These are phyloP conservation scores for Amorphotheca resinae DNA, from an alignment of 495 filamentous ascomycete genomes.

Conservation along the genomic window DNA sequence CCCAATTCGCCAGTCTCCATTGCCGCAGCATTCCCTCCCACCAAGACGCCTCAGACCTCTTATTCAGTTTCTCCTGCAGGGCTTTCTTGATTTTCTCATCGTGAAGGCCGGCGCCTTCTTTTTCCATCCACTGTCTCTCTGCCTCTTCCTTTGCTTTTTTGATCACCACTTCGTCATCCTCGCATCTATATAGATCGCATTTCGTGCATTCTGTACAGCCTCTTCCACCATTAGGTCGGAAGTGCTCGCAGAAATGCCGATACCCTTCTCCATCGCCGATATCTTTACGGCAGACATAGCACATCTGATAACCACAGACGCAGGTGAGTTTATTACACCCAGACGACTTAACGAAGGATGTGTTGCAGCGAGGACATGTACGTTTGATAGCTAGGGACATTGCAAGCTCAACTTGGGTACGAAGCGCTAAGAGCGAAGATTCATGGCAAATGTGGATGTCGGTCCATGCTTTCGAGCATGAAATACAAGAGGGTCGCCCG, in stretches of 20 bases:
- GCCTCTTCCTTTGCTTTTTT: slow-evolving; percentile 64
- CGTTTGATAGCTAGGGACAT: slow-evolving; percentile 91
- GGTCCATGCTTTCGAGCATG: slow-evolving; percentile 50
- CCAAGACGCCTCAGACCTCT: slow-evolving; percentile 7
- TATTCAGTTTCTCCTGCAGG: slow-evolving; percentile 19
- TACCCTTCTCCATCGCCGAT: slow-evolving; percentile 57
- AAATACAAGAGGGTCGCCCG: slow-evolving; percentile 59
- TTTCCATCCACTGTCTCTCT: slow-evolving; percentile 67
- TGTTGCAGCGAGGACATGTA: slow-evolving; percentile 80
- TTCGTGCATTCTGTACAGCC: slow-evolving; percentile 66
- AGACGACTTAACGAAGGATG: slow-evolving; percentile 79
- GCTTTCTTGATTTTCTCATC: slow-evolving; percentile 30
- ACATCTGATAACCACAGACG: slow-evolving; percentile 96
- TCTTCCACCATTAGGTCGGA: slow-evolving; percentile 61
- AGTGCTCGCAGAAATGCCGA: slow-evolving; percentile 89
- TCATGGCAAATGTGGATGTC: slow-evolving; percentile 74
- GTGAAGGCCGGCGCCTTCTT: slow-evolving; percentile 39
- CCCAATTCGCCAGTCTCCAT: slow-evolving; percentile 27
- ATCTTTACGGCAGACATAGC: slow-evolving; percentile 70
- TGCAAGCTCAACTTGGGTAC: slow-evolving; percentile 78
- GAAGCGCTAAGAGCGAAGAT: slow-evolving; percentile 67
- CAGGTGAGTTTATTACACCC: slow-evolving; percentile 98
- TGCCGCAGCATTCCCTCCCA: slow-evolving; percentile 17
- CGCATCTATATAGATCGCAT: slow-evolving; percentile 81
- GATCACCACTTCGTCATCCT: slow-evolving; percentile 73